Base-by-base conservation (phyloP, 305 asterid genomes). In the Fraxinus albicans region DNA sequence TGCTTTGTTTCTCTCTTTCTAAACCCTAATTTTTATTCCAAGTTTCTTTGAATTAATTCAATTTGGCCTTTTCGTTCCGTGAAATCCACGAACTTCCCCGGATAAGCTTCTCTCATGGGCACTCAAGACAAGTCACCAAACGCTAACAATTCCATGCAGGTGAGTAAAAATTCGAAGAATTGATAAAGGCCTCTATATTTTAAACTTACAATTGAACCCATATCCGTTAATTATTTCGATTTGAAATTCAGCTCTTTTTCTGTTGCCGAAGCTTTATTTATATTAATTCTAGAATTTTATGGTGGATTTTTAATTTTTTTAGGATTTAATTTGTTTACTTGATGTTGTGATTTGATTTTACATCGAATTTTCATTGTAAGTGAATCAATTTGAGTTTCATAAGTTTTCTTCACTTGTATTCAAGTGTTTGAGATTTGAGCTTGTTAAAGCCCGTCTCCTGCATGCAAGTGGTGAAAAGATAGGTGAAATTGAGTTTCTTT, bases 121-220 rank as follows among this genome's bases (percentile, higher is more conserved):
- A 91, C 96, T 80, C 98, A 89, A 85, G 98, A 94, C 80, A 92
- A 92, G 87, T 88, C 92, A 47, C 92, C 91, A 29, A 90, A 84
- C 88, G 84, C 90, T 84, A 89, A 58, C 88, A 89, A 88, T 86
- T 82, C 91, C 90, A 90, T 92, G 92, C 98, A 93, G 96, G 98
- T 93, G 42, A 85, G 92, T 88, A 42, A 40, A 27, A 69, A 69
- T 29, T 69, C 31, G 75, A 69, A 69, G 19, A 69, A 31, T 27
- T 69, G 38, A 21, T 3, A 29, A 69, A 69, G 73, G 44, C 35
- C 73, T 36, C 77, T 63, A 31, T 72, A 31, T 34, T 15, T 6
- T 47, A 83, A 80, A 34, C 77, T 21, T 72, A 73, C 58, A 78
- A n/a, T 67, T 80, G 77, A 73, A 75, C 81, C 84, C 40, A 36